Evolutionary conservation across 352 stramenopile genomes (phyloP), one percentile per base, ranked within the genome.

Genomic region (Peronosclerospora sorghi): DNA sequence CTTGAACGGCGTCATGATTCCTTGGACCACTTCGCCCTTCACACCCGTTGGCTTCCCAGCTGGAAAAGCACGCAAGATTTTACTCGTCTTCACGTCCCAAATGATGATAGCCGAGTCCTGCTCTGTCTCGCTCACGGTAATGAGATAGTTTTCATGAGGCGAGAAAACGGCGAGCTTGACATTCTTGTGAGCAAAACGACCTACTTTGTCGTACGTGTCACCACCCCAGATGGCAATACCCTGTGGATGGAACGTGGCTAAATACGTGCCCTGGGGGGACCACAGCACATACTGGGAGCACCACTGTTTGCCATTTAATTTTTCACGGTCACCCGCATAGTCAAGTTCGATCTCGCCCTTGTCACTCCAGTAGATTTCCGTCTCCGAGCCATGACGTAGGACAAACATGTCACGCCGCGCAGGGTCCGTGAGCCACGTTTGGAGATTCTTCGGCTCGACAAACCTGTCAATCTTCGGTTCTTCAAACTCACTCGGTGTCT

Each of bases 231-330:
- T 69, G 41, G 96, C 97, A 32, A 99, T 91, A 41, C 96, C 96
- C 48, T 96, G 94, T 15, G 75, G 74, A 54, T 98, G 95, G 45
- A 98, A 97, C n/a, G 96, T 98, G 15, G 92, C 88, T 35, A 99
- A 72, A 65, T 98, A 98, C 44, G 76, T 95, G 42, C 96, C 96
- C 38, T 97, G 86, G 5, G 96, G 94, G 42, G 79, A 97, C 96
- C 96, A 99, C 55, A 96, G 71, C 39, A 97, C 89, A 62, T 98
- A 98, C 60, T 97, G 90, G 56, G 97, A 95, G 70, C 95, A 98
- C 96, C 95, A 98, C 59, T 90, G 72, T 56, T 97, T 95, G 35
- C 94, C 94, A 26, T 89, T 92, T 53, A 68, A 68, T 71, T 98
- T 98, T 63, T 98, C 95, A 10, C 95, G 80, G 44, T 83, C 81